Conservation (phyloP, 208 protist genomes). For the Endotrypanum monterogeii region DNA sequence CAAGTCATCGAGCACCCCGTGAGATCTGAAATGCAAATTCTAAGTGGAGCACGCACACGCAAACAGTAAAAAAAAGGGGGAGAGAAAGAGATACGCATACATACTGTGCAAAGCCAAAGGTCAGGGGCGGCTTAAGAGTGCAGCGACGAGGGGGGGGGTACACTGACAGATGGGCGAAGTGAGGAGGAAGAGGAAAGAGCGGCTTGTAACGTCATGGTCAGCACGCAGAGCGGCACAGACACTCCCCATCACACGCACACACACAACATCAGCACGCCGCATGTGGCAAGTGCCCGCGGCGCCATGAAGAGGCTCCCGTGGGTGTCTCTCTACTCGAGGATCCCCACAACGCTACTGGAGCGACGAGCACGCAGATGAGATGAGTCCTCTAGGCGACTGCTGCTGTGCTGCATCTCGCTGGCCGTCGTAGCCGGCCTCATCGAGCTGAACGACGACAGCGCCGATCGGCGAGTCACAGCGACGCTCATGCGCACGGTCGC, state of each 20-base stretch:
- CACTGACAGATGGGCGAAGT: neutral
- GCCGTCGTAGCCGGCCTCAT: constrained; percentile 12
- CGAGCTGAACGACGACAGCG: constrained; percentile 10
- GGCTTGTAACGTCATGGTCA: neutral
- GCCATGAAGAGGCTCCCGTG: constrained; percentile 12
- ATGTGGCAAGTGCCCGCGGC: constrained; percentile 1
- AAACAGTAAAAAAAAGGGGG: too few species aligned
- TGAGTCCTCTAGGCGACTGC: constrained; percentile 14
- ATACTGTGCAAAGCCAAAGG: too few species aligned
- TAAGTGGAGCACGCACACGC: too few species aligned
- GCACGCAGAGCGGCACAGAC: neutral
- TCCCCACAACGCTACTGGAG: constrained; percentile 1
- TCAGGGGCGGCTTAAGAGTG: too few species aligned
- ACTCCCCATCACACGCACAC: neutral
- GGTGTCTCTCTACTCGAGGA: constrained; percentile 17
- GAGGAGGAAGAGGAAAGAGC: neutral
- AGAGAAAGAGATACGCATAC: too few species aligned
- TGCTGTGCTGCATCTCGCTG: constrained; percentile 25
- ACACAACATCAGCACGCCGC: neutral
- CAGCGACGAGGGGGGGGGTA: too few species aligned
- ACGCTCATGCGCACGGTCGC: constrained; percentile 6
- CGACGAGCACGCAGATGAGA: constrained; percentile 10
- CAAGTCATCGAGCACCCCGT: too few species aligned
- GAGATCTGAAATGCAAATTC: too few species aligned
- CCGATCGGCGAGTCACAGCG: constrained; percentile 13